phyloP scores from a whole-genome alignment of 2,329 filamentous ascomycete species.

The Ampelomyces quisqualis region DNA sequence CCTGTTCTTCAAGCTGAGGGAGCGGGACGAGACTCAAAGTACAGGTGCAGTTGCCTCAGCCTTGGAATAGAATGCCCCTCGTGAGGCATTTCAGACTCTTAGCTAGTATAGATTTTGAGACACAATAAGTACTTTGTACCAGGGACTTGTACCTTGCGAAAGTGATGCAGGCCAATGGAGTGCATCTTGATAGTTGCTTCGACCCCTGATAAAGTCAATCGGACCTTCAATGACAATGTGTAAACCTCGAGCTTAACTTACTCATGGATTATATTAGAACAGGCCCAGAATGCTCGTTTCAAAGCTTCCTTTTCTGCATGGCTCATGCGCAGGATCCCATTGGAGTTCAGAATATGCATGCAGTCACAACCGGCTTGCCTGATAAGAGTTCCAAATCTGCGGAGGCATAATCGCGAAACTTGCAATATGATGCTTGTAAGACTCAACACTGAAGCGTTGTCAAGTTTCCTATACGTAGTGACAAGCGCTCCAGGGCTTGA shows the following conservation, averaged over 20 bases:
- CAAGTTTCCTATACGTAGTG: conserved; percentile 23
- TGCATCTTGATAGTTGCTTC: conserved; percentile 35
- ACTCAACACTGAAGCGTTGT: conserved; percentile 27
- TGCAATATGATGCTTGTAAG: conserved; percentile 30
- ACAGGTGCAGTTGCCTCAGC: too few species aligned
- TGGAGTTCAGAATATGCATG: conserved; percentile 29
- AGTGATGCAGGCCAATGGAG: conserved; percentile 30
- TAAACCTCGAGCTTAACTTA: not conserved
- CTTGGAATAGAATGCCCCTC: too few species aligned
- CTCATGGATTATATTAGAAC: conserved; percentile 28
- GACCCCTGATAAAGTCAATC: conserved; percentile 9
- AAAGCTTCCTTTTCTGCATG: conserved; percentile 23
- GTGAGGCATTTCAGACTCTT: too few species aligned
- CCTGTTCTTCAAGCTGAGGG: conserved; percentile 30
- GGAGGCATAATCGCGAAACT: conserved; percentile 28
- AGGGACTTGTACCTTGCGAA: too few species aligned
- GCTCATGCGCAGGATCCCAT: conserved; percentile 18
- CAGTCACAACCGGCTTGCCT: conserved; percentile 26
- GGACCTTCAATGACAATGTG: not conserved
- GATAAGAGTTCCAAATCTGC: conserved; percentile 29
- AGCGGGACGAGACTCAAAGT: conserved; percentile 29
- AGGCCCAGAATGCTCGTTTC: conserved; percentile 32
- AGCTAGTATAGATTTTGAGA: too few species aligned
- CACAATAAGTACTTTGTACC: too few species aligned
- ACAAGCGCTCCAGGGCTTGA: conserved; percentile 23